These are phyloP conservation scores for Mimosa bimucronata DNA, from an alignment of 306 rosid genomes.

Conservation along the genomic window DNA sequence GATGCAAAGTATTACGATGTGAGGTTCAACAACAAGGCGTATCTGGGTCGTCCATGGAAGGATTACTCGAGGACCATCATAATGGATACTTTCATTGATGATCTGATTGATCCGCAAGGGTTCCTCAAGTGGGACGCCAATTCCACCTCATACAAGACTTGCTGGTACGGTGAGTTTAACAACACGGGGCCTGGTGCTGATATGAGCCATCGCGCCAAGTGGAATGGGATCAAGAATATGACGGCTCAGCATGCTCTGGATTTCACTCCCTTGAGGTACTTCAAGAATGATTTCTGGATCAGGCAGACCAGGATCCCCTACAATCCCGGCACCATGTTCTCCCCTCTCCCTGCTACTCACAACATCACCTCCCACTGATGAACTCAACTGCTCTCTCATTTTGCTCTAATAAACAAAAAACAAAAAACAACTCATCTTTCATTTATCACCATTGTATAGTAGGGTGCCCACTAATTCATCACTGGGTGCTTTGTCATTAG, in stretches of 20 bases:
- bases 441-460: too few species aligned
- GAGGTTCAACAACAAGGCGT: constrained; percentile 47
- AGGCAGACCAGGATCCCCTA: constrained; percentile 56
- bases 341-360: neutral
- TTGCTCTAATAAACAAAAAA: too few species aligned
- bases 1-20: constrained; percentile 46
- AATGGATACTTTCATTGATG: constrained; percentile 67
- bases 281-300: constrained; percentile 62
- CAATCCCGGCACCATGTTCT: constrained; percentile 37
- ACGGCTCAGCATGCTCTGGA: constrained; percentile 12
- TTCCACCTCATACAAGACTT: constrained; percentile 40
- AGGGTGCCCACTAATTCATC: too few species aligned
- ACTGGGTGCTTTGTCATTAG: too few species aligned
- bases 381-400: neutral
- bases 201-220: constrained; percentile 51
- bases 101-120: constrained; percentile 68
- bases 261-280: constrained; percentile 44
- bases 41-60: constrained; percentile 86
- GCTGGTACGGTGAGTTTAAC: constrained; percentile 56
- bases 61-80: constrained; percentile 68
- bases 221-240: constrained; percentile 66
- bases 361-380: neutral
- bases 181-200: constrained; percentile 69
- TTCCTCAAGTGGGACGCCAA: constrained; percentile 67
- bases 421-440: too few species aligned